Evolutionary conservation across 768 basidiomycete genomes (phyloP), one percentile per base, ranked within the genome.

Genomic region (Lentinula edodes): DNA sequence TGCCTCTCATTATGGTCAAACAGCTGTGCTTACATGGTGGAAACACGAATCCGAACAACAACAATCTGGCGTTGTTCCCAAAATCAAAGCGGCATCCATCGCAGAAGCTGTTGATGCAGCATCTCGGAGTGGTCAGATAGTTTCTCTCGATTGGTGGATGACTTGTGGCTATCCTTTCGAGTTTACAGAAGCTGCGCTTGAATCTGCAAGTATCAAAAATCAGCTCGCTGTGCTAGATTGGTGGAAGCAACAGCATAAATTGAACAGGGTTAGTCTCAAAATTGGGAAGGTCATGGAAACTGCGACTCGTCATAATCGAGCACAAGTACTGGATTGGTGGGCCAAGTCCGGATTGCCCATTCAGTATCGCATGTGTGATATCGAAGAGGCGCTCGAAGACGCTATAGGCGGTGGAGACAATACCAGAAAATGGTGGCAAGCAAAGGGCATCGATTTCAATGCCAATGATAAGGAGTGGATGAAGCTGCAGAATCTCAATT

Each of bases 291-390:
- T 87, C 20, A 89, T 94, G 84, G 92, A 94, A 69, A 85, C 86
- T 80, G 92, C 93, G 12, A 93, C 93, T 32, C 80, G 87, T 66
- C 86, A 92, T 71, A 91, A 93, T 65, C 81, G 89, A 43, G 87
- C 88, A 28, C 88, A 89, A 65, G 89, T 93, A 35, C 75, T 95
- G 23, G 87, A 91, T 63, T 95, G 93, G 93, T 95, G 93, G 93
- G 83, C 90, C 64, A 83, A 82, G 67, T 88, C 84, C 45, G 88
- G 88, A 6, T 76, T 94, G 54, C 81, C 89, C 3, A 85, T 94
- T 61, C 89, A 90, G 67, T 95, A 93, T 73, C 83, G 93, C 58
- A 86, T 93, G 82, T 94, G 93, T 69, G 93, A 95, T 71, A 86
- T 95, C 54, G 93, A 95, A 69, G 93, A 94, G 76, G 93, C 93